Evolutionary conservation across 164 flowering plant genomes (phyloP).

Genomic region (Umbellularia californica): DNA sequence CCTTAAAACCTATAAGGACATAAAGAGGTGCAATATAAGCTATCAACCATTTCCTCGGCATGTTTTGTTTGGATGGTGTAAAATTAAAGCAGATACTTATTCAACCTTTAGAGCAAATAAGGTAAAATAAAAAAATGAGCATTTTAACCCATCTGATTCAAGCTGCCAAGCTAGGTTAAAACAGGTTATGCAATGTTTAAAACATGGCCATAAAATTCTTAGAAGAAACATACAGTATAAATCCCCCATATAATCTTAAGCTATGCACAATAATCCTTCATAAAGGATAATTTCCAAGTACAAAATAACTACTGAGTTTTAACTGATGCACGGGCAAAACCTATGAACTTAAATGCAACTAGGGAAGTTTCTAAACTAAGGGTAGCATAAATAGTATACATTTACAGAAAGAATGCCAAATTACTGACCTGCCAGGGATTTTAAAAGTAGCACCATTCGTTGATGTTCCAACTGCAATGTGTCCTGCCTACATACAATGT

Average conservation of each 20-base stretch:
- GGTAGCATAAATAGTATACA: background rate
- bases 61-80: background rate
- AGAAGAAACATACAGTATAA: too few relatives aligned
- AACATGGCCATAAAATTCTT: too few relatives aligned
- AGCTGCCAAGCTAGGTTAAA: too few relatives aligned
- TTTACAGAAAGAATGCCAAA: background rate
- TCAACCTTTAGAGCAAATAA: background rate
- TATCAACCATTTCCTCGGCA: background rate
- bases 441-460: conserved; percentile 96
- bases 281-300: background rate
- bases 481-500: conserved; percentile 53
- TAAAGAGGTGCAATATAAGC: background rate
- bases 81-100: background rate
- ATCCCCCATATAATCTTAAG: background rate
- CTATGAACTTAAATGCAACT: background rate
- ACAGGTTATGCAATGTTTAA: too few relatives aligned
- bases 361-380: background rate
- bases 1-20: background rate
- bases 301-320: background rate
- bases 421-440: conserved; percentile 80
- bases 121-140: background rate
- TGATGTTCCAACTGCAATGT: conserved; percentile 91
- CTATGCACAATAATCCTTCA: background rate
- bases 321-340: background rate
- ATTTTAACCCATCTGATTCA: too few relatives aligned